A percentile compares a stretch with the other conserved stretches of the same genome.
These are phyloP conservation scores for Coemansia sp. DNA, from an alignment of 192 early-diverging fungal genomes.

Conservation along the genomic window DNA sequence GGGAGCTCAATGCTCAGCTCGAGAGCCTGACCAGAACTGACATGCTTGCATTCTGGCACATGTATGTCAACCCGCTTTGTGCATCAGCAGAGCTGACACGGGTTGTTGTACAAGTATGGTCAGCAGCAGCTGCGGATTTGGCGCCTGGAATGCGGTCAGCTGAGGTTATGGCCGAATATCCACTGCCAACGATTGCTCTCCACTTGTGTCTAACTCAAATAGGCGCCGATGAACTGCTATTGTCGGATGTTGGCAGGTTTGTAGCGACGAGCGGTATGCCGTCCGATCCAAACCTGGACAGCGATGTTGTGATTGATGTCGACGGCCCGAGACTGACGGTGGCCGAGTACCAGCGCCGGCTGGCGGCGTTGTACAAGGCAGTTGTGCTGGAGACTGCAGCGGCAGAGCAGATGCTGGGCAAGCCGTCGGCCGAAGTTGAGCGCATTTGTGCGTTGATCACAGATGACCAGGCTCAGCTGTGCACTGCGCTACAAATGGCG, in stretches of 20 bases:
- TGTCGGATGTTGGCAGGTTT: conserved; percentile 5
- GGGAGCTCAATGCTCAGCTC: conserved; percentile 2
- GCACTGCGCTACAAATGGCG: conserved; percentile 16
- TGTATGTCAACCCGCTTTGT: conserved; percentile 12
- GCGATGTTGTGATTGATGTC: not conserved
- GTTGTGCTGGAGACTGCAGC: conserved; percentile 1
- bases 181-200: conserved; percentile 9
- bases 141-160: not conserved
- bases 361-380: conserved; percentile 2
- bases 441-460: not conserved
- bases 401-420: not conserved
- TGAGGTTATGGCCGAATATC: not conserved
- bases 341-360: conserved; percentile 5
- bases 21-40: conserved; percentile 13
- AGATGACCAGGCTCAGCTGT: not conserved
- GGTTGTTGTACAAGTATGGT: conserved; percentile 22
- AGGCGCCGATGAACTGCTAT: not conserved
- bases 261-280: not conserved
- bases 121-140: too few relatives aligned
- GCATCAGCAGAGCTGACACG: not conserved
- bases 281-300: not conserved
- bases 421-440: not conserved
- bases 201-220: conserved; percentile 15
- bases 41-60: conserved; percentile 37
- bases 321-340: not conserved